Conservation (phyloP, 2,329 filamentous ascomycete species). For the Ophiostoma perfectum region DNA sequence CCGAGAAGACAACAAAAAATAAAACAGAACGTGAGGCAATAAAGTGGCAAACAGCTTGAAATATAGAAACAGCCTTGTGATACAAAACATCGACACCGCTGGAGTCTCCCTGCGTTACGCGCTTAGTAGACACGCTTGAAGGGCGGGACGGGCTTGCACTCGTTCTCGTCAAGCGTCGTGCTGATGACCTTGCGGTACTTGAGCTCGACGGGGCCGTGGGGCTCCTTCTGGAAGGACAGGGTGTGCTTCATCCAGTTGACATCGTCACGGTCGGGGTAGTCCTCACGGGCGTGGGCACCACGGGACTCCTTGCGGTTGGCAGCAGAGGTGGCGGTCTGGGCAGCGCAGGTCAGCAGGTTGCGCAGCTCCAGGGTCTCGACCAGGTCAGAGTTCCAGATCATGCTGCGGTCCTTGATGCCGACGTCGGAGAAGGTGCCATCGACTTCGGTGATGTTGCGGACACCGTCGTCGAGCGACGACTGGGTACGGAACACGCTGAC, state of each 20-base stretch:
- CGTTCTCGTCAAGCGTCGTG: constrained; percentile 83
- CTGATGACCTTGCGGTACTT: constrained; percentile 77
- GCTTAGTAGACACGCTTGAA: constrained; percentile 88
- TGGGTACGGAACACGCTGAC: constrained; percentile 96
- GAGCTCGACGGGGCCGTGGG: constrained; percentile 81
- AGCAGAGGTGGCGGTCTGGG: constrained; percentile 86
- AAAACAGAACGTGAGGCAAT: neutral
- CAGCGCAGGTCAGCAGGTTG: constrained; percentile 92
- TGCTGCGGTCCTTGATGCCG: constrained; percentile 95
- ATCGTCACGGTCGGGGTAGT: constrained; percentile 92
- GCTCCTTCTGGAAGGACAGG: constrained; percentile 88
- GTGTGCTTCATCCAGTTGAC: constrained; percentile 99
- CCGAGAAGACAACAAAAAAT: neutral
- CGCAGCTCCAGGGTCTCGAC: constrained; percentile 93
- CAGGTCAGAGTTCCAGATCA: constrained; percentile 99
- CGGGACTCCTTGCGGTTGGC: constrained; percentile 95
- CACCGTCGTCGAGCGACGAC: constrained; percentile 88
- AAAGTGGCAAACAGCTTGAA: constrained; percentile 7
- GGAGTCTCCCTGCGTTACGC: no score
- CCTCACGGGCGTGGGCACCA: constrained; percentile 94
- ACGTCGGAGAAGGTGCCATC: constrained; percentile 75
- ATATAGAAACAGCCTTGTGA: neutral
- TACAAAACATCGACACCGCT: neutral
- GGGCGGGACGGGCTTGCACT: constrained; percentile 93
- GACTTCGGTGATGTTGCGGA: constrained; percentile 77